Evolutionary conservation across 2,329 filamentous ascomycete species (phyloP), one percentile per base, ranked within the genome.

Genomic region (Phyllosticta citriasiana): DNA sequence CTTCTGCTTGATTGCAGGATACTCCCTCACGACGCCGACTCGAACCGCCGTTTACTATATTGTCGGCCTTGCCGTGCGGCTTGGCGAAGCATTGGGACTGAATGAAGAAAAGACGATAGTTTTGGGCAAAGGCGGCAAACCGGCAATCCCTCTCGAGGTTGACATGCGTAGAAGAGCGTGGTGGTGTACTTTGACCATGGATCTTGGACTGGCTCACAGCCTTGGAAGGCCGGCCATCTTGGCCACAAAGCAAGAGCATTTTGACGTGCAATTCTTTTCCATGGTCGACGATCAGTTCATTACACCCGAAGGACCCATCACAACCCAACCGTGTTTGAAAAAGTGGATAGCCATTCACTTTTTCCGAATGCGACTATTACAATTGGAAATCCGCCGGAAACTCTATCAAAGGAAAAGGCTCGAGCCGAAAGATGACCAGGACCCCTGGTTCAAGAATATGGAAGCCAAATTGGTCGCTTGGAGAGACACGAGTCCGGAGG

Each of bases 311-410:
- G 92, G 91, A 2, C 88, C 97, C 61, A 77, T 85, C 24, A 82
- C 86, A 0, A 80, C 78, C 10, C 88, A 87, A 0, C 87, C 87
- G 4, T 90, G 89, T 47, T 81, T 92, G 66, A 90, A 89, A 70
- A 99, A 99, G 73, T 84, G 89, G 67, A 86, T 96, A 26, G 87
- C 91, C 2, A 91, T 97, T 64, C 93, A 99, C 72, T 94, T 96
- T 68, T 91, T 91, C 78, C 93, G 89, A 70, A 95, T 97, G 90
- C 83, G 91, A 60, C 75, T 95, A 62, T 78, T 92, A 12, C 92
- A 97, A 71, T 84, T 92, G 14, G 93, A 97, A 73, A 94, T 97
- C 53, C 83, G 91, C 62, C 84, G 91, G 62, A 87, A 86, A 6
- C 78, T 97, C 0, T 97, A 99, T 71, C 87, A 96, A 67, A 88